Percentiles rank a stretch among this genome's conserved stretches.
phyloP scores from a whole-genome alignment of 352 stramenopile genomes.

The Phytophthora syringae region DNA sequence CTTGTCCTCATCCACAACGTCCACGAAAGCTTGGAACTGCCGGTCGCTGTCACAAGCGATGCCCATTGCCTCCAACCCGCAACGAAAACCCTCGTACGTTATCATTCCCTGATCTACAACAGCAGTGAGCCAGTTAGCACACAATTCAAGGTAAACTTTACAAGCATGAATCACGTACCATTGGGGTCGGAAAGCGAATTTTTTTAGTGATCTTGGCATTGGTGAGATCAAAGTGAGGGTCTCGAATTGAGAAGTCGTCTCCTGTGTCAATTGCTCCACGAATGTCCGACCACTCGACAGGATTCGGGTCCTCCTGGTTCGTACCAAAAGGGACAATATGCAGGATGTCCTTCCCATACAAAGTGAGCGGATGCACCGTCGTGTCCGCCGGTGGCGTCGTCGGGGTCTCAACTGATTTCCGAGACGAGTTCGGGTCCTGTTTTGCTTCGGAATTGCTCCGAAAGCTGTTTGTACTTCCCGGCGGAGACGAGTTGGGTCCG shows the following conservation, averaged over 20 bases:
- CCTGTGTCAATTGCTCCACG: conserved; percentile 20
- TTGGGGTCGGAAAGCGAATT: conserved; percentile 69
- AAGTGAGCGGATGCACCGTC: conserved; percentile 35
- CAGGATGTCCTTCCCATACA: conserved; percentile 68
- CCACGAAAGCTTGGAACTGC: conserved; percentile 73
- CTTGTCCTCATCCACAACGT: conserved; percentile 83
- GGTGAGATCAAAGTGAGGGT: conserved; percentile 38
- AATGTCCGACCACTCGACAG: conserved; percentile 43
- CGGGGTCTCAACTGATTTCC: conserved; percentile 9
- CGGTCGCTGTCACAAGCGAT: conserved; percentile 71
- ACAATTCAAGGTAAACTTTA: no score
- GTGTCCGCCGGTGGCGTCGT: conserved; percentile 16
- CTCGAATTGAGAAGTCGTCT: conserved; percentile 34
- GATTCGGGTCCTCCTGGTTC: conserved; percentile 62
- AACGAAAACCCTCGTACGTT: conserved; percentile 75
- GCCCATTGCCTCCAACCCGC: conserved; percentile 80
- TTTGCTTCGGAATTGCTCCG: conserved; percentile 25
- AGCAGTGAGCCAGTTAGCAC: no score
- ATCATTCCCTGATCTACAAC: conserved; percentile 68
- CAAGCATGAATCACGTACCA: conserved; percentile 37
- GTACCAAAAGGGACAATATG: conserved; percentile 50
- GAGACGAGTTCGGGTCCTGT: conserved; percentile 14
- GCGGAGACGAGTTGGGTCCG: conserved; percentile 5
- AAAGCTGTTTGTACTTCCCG: conserved; percentile 29
- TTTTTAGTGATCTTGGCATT: conserved; percentile 44